phyloP scores from a whole-genome alignment of 116 monocot species.

The Iris pallida region DNA sequence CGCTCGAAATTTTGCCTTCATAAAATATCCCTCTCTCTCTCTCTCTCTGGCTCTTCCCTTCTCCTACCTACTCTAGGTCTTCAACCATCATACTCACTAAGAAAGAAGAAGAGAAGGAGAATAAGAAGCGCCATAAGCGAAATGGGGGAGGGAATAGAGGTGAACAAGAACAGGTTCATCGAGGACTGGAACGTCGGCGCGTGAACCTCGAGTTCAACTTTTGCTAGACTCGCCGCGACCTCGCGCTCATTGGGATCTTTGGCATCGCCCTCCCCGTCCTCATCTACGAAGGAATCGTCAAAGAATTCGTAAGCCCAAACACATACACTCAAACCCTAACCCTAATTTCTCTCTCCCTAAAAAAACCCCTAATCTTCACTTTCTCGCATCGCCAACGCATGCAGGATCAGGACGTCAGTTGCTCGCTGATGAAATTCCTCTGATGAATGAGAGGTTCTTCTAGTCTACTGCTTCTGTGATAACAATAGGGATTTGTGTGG shows the following conservation, averaged over 20 bases:
- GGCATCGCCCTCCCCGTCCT: constrained; percentile 81
- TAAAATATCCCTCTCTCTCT: too few species aligned
- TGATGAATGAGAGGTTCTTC: too few species aligned
- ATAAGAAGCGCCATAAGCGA: neutral
- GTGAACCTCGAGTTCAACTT: constrained; percentile 88
- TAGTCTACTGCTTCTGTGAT: too few species aligned
- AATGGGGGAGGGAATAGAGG: constrained; percentile 95
- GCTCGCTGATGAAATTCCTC: constrained; percentile 63
- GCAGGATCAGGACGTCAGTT: constrained; percentile 76
- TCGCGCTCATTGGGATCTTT: constrained; percentile 79
- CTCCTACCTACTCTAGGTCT: too few species aligned
- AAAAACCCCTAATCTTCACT: constrained; percentile 11
- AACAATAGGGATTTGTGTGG: too few species aligned
- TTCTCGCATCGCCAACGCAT: constrained; percentile 42
- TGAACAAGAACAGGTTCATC: constrained; percentile 79
- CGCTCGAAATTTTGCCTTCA: too few species aligned
- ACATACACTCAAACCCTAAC: constrained; percentile 1
- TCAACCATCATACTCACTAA: too few species aligned
- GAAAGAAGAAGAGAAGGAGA: too few species aligned
- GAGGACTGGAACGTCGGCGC: constrained; percentile 80
- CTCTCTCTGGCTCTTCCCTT: too few species aligned
- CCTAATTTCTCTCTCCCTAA: too few species aligned
- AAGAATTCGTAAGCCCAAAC: constrained; percentile 60
- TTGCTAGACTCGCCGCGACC: constrained; percentile 84
- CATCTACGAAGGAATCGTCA: constrained; percentile 85